Conservation (phyloP, 768 basidiomycete genomes). For the Trametes cubensis region DNA sequence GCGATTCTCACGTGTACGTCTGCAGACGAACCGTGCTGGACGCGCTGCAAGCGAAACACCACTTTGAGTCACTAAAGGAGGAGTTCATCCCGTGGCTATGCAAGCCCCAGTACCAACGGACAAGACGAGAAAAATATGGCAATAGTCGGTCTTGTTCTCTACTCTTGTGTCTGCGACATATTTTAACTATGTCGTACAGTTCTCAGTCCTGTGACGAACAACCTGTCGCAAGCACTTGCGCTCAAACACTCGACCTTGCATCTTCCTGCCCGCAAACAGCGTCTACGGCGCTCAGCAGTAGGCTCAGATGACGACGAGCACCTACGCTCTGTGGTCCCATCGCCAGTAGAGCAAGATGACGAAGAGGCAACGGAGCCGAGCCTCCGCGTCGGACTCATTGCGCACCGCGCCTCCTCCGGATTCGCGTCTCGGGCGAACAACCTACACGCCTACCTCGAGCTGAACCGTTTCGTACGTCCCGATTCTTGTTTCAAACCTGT, state of each 20-base stretch:
- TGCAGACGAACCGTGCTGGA: conserved; percentile 77
- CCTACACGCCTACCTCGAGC: conserved; percentile 73
- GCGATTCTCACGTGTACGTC: conserved; percentile 92
- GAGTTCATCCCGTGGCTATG: conserved; percentile 94
- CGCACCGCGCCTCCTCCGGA: conserved; percentile 56
- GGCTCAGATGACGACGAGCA: conserved; percentile 29
- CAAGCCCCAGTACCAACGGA: conserved; percentile 76
- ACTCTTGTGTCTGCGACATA: neutral
- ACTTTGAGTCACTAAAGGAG: conserved; percentile 82
- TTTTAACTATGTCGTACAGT: conserved; percentile 36
- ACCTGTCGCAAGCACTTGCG: conserved; percentile 51
- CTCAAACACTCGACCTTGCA: conserved; percentile 63
- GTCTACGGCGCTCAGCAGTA: conserved; percentile 22
- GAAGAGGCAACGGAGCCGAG: conserved; percentile 43
- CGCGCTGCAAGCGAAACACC: conserved; percentile 63
- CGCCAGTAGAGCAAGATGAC: conserved; percentile 45
- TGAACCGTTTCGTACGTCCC: conserved; percentile 71
- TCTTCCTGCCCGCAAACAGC: conserved; percentile 15
- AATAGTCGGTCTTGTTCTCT: conserved; percentile 43
- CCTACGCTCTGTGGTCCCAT: conserved; percentile 45
- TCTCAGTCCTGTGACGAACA: conserved; percentile 48
- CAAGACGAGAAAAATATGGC: conserved; percentile 61
- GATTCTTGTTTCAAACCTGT: neutral
- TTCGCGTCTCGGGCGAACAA: conserved; percentile 76
- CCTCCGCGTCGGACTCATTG: conserved; percentile 65